phyloP scores from a whole-genome alignment of 2,329 filamentous ascomycete genomes.

The Setomelanomma holmii region DNA sequence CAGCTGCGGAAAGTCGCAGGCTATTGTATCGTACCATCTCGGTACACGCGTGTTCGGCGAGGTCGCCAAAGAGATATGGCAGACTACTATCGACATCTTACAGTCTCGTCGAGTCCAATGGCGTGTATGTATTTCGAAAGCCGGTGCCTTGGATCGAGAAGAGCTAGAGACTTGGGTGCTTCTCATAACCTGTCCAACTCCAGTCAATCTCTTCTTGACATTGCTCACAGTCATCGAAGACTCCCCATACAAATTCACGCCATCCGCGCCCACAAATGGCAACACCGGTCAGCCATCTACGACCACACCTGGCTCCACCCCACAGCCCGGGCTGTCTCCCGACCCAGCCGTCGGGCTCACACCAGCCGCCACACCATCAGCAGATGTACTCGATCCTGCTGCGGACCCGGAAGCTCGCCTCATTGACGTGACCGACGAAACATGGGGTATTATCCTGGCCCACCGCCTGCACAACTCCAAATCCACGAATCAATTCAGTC shows the following conservation, averaged over 20 bases:
- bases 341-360: slow-evolving; percentile 58
- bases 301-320: slow-evolving; percentile 39
- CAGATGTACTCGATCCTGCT: slow-evolving; percentile 53
- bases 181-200: slow-evolving; percentile 45
- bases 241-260: slow-evolving; percentile 69
- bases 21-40: slow-evolving; percentile 76
- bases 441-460: slow-evolving; percentile 74
- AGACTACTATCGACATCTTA: slow-evolving; percentile 76
- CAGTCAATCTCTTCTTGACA: slow-evolving; percentile 53
- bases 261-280: slow-evolving; percentile 45
- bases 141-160: slow-evolving; percentile 69
- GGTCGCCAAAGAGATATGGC: slow-evolving; percentile 79
- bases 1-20: slow-evolving; percentile 75
- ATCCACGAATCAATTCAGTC: slow-evolving; percentile 42
- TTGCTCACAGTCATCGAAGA: slow-evolving; percentile 71
- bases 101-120: slow-evolving; percentile 74
- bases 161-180: slow-evolving; percentile 62
- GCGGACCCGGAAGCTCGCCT: slow-evolving; percentile 71
- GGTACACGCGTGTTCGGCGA: slow-evolving; percentile 67
- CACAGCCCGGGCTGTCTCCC: slow-evolving; percentile 43
- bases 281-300: slow-evolving; percentile 20
- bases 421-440: slow-evolving; percentile 75
- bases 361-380: slow-evolving; percentile 71
- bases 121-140: slow-evolving; percentile 78
- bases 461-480: slow-evolving; percentile 59